phyloP scores from a whole-genome alignment of 345 rosid genomes.

The Aethionema arabicum region DNA sequence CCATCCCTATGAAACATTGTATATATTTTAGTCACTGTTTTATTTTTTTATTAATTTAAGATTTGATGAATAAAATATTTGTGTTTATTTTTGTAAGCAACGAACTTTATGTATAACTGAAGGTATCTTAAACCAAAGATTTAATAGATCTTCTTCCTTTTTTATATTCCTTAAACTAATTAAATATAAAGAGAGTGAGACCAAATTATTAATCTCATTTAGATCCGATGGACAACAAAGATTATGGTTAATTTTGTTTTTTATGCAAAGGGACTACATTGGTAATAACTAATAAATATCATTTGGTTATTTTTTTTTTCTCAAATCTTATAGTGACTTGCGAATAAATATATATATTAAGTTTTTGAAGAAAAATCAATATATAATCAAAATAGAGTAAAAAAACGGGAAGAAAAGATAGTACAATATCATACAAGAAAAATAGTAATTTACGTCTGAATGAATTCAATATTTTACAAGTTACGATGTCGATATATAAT shows the following conservation, averaged over 20 bases:
- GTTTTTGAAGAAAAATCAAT: no score
- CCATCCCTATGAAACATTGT: constrained; percentile 26
- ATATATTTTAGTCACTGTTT: constrained; percentile 10
- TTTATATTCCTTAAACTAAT: constrained; percentile 16
- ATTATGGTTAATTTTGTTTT: not conserved
- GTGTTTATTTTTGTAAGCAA: constrained; percentile 33
- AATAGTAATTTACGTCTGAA: no score
- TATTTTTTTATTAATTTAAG: constrained; percentile 8
- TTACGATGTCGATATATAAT: not conserved
- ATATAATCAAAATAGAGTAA: no score
- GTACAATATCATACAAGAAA: no score
- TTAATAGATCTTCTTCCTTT: constrained; percentile 15
- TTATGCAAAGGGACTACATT: no score
- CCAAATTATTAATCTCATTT: constrained; percentile 28
- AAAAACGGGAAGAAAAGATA: no score
- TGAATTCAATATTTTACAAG: not conserved
- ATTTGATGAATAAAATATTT: constrained; percentile 28
- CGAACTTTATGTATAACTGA: constrained; percentile 36
- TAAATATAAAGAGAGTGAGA: constrained; percentile 22
- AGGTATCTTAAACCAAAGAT: constrained; percentile 31
- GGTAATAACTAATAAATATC: no score
- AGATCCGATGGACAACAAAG: constrained; percentile 19
- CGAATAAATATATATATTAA: no score
- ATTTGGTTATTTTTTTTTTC: no score
- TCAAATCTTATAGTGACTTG: no score